These are phyloP conservation scores for Botrytis tulipae DNA, from an alignment of 2,329 filamentous ascomycete species.

Conservation along the genomic window DNA sequence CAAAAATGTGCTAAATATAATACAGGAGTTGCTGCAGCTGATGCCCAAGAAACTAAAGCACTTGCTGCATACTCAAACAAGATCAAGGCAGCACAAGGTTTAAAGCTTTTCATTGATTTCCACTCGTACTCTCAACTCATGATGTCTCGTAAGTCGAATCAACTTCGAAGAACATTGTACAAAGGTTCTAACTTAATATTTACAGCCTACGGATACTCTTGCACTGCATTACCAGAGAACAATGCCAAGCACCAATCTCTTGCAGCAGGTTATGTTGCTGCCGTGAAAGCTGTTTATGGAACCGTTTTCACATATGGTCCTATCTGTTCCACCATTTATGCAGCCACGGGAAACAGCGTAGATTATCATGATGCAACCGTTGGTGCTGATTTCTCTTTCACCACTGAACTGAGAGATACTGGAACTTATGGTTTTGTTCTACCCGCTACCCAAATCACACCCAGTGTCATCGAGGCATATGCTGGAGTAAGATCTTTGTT, in stretches of 20 bases:
- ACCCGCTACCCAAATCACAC: constrained; percentile 48
- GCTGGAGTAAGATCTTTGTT: constrained; percentile 39
- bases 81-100: constrained; percentile 46
- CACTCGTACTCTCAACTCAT: constrained; percentile 63
- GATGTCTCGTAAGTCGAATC: constrained; percentile 43
- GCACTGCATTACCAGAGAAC: constrained; percentile 47
- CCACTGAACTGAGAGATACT: constrained; percentile 50
- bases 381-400: constrained; percentile 41
- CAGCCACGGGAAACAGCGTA: constrained; percentile 47
- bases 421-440: constrained; percentile 50
- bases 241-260: constrained; percentile 50
- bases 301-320: constrained; percentile 45
- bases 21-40: constrained; percentile 43
- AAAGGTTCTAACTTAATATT: not conserved
- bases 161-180: not conserved
- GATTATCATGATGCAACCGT: constrained; percentile 46
- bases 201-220: constrained; percentile 57
- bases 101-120: constrained; percentile 63
- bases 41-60: constrained; percentile 52
- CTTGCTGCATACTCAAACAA: constrained; percentile 49
- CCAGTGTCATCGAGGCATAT: constrained; percentile 48
- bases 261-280: constrained; percentile 48
- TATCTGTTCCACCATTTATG: constrained; percentile 61
- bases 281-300: constrained; percentile 55
- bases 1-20: not conserved